phyloP scores from a whole-genome alignment of 306 rosid genomes.

The Cucurbita moschata region DNA sequence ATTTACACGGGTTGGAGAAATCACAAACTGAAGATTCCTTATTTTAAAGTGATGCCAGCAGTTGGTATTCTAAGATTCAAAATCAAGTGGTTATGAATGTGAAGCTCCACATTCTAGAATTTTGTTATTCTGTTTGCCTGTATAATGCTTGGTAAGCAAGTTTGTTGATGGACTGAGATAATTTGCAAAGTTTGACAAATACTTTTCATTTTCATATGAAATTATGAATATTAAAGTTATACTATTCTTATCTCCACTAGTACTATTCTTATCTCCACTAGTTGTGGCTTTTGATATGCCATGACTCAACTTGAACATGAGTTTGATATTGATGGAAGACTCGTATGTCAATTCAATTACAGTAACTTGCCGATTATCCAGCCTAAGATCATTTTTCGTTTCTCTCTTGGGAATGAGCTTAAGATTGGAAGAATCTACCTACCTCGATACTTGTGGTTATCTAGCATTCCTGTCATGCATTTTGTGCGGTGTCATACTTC shows the following conservation, averaged over 20 bases:
- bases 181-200: neutral
- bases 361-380: neutral
- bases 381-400: neutral
- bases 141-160: neutral
- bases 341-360: neutral
- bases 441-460: neutral
- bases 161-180: neutral
- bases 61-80: neutral
- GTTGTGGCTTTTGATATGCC: neutral
- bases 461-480: neutral
- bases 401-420: neutral
- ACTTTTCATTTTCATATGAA: neutral
- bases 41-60: neutral
- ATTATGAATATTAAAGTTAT: neutral
- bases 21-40: neutral
- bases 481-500: neutral
- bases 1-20: neutral
- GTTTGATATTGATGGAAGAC: neutral
- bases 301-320: neutral
- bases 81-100: neutral
- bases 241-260: neutral
- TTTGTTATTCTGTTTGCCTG: neutral
- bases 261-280: neutral
- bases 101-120: neutral
- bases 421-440: neutral